Evolutionary conservation across 805 yeast species (phyloP).

Genomic region (Metschnikowia gelsemii): DNA sequence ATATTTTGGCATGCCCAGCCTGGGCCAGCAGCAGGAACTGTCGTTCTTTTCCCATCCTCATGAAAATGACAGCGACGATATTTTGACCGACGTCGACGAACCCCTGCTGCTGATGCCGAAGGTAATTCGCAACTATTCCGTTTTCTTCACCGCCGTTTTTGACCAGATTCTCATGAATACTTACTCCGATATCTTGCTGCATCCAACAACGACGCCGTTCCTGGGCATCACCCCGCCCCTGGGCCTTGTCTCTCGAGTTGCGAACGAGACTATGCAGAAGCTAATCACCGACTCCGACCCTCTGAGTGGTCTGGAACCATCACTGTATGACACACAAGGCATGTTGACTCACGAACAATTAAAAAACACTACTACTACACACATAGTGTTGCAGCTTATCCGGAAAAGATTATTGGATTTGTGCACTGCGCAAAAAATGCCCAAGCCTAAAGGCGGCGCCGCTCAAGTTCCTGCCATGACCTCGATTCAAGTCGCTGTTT

Average conservation of each 20-base stretch:
- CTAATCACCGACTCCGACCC: slow-evolving; percentile 23
- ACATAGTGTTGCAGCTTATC: slow-evolving; percentile 41
- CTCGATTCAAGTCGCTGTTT: slow-evolving; percentile 16
- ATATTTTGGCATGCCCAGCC: slow-evolving; percentile 13
- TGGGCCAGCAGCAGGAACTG: slow-evolving; percentile 13
- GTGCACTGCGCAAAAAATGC: slow-evolving; percentile 27
- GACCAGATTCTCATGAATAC: slow-evolving; percentile 38
- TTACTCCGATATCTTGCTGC: slow-evolving; percentile 35
- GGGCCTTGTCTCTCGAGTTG: slow-evolving; percentile 45
- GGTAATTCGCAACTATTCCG: slow-evolving; percentile 27
- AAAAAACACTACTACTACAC: slow-evolving; percentile 33
- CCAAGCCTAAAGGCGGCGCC: slow-evolving; percentile 11
- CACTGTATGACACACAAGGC: slow-evolving; percentile 33
- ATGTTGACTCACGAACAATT: slow-evolving; percentile 34
- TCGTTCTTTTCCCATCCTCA: slow-evolving; percentile 31
- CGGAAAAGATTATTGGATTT: slow-evolving; percentile 42
- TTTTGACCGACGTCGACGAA: slow-evolving; percentile 42
- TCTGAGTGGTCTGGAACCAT: slow-evolving; percentile 18
- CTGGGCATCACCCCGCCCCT: slow-evolving; percentile 44
- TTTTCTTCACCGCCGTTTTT: slow-evolving; percentile 35
- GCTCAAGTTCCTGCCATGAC: slow-evolving; percentile 11
- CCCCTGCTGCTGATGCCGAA: slow-evolving; percentile 20
- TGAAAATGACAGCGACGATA: slow-evolving; percentile 43
- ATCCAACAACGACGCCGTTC: slow-evolving; percentile 48
- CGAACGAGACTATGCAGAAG: slow-evolving; percentile 38